Base-by-base conservation (phyloP, 768 basidiomycete genomes). In the Boletellus ananiceps region DNA sequence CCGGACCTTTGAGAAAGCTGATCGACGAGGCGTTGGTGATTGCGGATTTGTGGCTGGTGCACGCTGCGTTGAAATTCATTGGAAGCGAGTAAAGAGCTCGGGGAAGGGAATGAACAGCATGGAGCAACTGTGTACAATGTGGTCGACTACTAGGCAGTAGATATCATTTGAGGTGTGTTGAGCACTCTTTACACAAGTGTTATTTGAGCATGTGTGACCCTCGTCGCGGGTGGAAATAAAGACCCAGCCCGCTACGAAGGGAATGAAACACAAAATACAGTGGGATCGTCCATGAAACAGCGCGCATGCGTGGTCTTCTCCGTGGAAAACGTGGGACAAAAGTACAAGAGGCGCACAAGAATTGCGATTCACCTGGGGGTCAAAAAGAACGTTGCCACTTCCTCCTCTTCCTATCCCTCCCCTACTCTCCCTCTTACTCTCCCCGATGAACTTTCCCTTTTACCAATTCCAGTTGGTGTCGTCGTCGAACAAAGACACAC, bases 381-480 rank as follows among this genome's bases (percentile, higher is more conserved):
- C 29, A 29, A 29, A 29, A 29, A 29, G 29, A 29, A 29, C 7
- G 29, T 23, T 2, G 18, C 21, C 23, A 14, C 8, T 12, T 40
- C 13, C 39, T 18, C 21, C 38, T 36, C 23, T 25, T 25, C 23
- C 23, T 32, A 44, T 25, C 40, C 19, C 19, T 29, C 15, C 12
- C 11, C 2, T 3, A 34, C 14, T 5, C 31, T 5, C 16, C 16
- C 11, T 32, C 12, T 29, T 12, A 32, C 5, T 4, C 46, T 5
- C 9, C n/a, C n/a, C n/a, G n/a, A n/a, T n/a, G n/a, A n/a, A n/a
- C n/a, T n/a, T n/a, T n/a, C n/a, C 8, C 11, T 21, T 29, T 63
- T 63, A 82, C 81, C 82, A 83, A 57, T 82, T 82, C 81, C 81
- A 83, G 23, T 82, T 78, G 41, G 78, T 77, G 32, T 78, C 79